Percentiles rank a stretch among this genome's conserved stretches.
These are phyloP conservation scores for Aureobasidium sp. DNA, from an alignment of 2,329 filamentous ascomycete species.

Conservation along the genomic window DNA sequence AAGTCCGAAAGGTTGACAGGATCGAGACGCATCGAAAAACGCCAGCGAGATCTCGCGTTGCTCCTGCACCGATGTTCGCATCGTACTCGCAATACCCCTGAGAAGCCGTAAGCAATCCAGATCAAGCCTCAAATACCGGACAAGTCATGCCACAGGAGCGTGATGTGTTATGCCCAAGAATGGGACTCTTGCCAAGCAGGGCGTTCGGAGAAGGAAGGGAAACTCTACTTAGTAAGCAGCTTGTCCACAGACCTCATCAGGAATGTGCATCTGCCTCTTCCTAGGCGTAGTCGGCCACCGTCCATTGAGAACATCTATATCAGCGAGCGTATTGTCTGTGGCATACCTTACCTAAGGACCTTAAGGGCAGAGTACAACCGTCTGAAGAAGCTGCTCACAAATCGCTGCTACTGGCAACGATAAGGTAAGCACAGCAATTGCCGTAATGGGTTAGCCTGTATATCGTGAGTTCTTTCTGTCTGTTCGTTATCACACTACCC, in stretches of 20 bases:
- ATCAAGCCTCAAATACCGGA: constrained; percentile 1
- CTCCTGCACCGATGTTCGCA: background rate
- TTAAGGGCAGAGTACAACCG: background rate
- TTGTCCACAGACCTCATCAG: background rate
- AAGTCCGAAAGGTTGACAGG: background rate
- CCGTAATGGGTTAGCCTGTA: background rate
- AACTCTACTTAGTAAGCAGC: background rate
- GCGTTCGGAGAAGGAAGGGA: background rate
- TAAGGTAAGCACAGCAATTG: background rate
- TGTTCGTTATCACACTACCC: too few relatives aligned
- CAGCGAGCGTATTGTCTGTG: background rate
- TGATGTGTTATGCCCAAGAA: background rate
- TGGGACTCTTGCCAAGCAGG: background rate
- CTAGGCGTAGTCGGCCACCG: background rate
- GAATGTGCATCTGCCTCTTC: background rate
- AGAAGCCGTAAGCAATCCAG: background rate
- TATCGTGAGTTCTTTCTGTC: background rate
- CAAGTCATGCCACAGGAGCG: background rate
- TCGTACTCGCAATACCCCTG: background rate
- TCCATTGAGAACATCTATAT: background rate
- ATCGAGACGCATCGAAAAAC: background rate
- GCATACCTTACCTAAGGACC: too few relatives aligned
- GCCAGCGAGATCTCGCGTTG: background rate
- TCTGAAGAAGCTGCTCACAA: background rate
- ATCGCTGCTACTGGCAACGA: background rate